A percentile compares a stretch with the other conserved stretches of the same genome.
phyloP scores from a whole-genome alignment of 768 basidiomycete genomes.

The Cystobasidium ongulense region DNA sequence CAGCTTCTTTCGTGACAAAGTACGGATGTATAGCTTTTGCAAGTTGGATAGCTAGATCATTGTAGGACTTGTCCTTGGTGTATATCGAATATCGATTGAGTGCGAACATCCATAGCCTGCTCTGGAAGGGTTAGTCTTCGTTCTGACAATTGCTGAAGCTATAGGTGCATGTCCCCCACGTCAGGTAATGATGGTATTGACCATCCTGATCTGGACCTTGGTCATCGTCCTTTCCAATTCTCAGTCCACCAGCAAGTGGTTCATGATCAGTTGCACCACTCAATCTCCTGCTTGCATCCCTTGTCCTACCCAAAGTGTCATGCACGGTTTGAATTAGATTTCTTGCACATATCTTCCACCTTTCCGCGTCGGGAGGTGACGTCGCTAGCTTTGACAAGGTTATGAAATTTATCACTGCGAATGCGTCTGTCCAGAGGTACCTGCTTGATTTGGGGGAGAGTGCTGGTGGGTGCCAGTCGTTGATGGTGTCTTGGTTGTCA shows the following conservation, averaged over 20 bases:
- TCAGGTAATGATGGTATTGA: constrained; percentile 36
- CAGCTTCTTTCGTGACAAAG: constrained; percentile 40
- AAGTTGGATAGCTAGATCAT: constrained; percentile 42
- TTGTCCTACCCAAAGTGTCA: constrained; percentile 34
- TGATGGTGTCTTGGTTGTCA: background rate
- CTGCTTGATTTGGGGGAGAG: constrained; percentile 41
- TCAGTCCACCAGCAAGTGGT: constrained; percentile 43
- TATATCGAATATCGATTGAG: constrained; percentile 43
- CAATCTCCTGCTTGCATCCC: constrained; percentile 7
- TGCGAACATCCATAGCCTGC: constrained; percentile 46
- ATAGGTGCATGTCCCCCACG: background rate
- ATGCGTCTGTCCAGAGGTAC: constrained; percentile 46
- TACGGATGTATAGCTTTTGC: constrained; percentile 43
- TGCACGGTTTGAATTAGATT: constrained; percentile 42
- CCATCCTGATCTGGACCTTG: constrained; percentile 43
- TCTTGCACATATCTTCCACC: constrained; percentile 39
- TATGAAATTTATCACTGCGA: constrained; percentile 44
- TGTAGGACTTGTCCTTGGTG: constrained; percentile 40
- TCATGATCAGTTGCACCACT: constrained; percentile 43
- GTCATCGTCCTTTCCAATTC: constrained; percentile 43
- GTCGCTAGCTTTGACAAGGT: constrained; percentile 38
- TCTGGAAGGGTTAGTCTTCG: constrained; percentile 39
- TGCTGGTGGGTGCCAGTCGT: constrained; percentile 33
- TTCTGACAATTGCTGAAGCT: background rate
- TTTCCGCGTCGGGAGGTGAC: constrained; percentile 13